A percentile compares a stretch with the other conserved stretches of the same genome.
These are phyloP conservation scores for Volutella citrinella DNA, from an alignment of 2,329 filamentous ascomycete genomes.

Conservation along the genomic window DNA sequence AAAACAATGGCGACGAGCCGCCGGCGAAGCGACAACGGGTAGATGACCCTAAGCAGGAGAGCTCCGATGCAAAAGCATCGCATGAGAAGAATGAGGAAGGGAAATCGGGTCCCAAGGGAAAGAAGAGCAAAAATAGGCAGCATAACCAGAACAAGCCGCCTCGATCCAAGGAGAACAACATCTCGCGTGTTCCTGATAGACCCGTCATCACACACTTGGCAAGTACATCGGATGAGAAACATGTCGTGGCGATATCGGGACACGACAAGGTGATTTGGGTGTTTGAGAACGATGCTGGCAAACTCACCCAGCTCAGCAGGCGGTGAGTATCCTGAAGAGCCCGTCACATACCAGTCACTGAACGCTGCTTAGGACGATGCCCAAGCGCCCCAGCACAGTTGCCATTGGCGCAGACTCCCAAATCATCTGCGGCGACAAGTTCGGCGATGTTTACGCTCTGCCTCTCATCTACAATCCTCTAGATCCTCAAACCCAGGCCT, in stretches of 20 bases:
- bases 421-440: conserved; percentile 88
- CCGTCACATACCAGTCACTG: no score
- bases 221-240: conserved; percentile 58
- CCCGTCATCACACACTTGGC: conserved; percentile 69
- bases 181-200: conserved; percentile 41
- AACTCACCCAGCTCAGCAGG: conserved; percentile 65
- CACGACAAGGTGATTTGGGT: conserved; percentile 91
- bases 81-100: conserved; percentile 13
- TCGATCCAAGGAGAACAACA: conserved; percentile 16
- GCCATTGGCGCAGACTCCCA: conserved; percentile 66
- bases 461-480: conserved; percentile 44
- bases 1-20: conserved; percentile 24
- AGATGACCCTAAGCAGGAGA: conserved; percentile 20
- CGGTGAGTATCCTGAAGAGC: no score
- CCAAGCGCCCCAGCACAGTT: conserved; percentile 82
- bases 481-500: conserved; percentile 15
- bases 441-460: conserved; percentile 90
- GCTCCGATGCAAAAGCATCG: conserved; percentile 11
- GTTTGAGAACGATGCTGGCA: conserved; percentile 64
- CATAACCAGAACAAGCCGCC: conserved; percentile 18
- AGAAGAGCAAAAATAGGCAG: conserved; percentile 29
- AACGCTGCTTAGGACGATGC: conserved; percentile 82
- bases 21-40: conserved; percentile 36
- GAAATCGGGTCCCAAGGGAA: conserved; percentile 25
- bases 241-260: conserved; percentile 77